phyloP scores from a whole-genome alignment of 345 rosid species.

The Moricandia moricandioides region DNA sequence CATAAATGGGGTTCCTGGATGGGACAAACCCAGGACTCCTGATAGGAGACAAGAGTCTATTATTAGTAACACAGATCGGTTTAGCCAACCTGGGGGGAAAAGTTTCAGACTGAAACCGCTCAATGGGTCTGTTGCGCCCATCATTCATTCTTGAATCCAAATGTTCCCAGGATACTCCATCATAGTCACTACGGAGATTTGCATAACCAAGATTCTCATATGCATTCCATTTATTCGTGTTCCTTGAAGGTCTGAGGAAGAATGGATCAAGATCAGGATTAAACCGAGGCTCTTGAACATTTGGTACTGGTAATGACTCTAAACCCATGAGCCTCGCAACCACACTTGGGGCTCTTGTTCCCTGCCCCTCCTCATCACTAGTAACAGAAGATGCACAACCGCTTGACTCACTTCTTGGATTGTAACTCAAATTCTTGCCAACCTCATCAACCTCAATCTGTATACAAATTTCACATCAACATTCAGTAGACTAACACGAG shows the following conservation, averaged over 20 bases:
- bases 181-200: not conserved
- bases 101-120: not conserved
- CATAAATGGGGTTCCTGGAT: not conserved
- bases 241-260: not conserved
- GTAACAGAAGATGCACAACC: not conserved
- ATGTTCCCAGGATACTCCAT: not conserved
- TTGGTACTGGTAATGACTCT: not conserved
- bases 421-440: not conserved
- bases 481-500: not conserved
- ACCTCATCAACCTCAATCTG: not conserved
- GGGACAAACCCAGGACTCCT: not conserved
- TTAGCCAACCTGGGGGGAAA: not conserved
- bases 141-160: not conserved
- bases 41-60: not conserved
- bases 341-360: not conserved
- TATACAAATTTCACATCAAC: not conserved
- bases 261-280: not conserved
- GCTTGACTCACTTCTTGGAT: not conserved
- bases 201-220: not conserved
- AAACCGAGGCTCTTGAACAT: not conserved
- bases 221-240: not conserved
- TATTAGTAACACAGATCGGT: not conserved
- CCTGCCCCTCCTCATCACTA: not conserved
- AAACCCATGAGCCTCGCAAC: not conserved
- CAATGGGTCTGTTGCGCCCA: not conserved